These are phyloP conservation scores for Colletotrichum destructivum DNA, from an alignment of 2,329 filamentous ascomycete species.

Conservation along the genomic window DNA sequence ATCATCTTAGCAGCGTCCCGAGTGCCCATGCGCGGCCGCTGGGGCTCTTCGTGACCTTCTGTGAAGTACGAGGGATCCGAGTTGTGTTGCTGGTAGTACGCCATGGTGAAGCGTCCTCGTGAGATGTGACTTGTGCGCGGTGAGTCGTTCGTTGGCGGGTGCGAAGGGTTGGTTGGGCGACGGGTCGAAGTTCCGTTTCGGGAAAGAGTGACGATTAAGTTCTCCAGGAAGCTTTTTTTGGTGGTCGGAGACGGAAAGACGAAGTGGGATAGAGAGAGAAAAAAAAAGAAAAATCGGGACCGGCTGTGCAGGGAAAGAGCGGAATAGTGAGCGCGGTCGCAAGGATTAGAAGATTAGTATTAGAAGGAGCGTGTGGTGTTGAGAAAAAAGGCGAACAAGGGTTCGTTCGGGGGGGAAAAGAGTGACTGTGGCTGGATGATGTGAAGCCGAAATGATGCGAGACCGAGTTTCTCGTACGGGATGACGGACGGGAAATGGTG, in stretches of 20 bases:
- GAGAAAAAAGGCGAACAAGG: constrained; percentile 39
- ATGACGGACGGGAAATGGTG: constrained; percentile 53
- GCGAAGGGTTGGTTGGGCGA: constrained; percentile 42
- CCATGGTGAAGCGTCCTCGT: constrained; percentile 57
- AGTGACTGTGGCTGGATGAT: constrained; percentile 70
- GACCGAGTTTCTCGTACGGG: constrained; percentile 49
- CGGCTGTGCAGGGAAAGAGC: constrained; percentile 38
- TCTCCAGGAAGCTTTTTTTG: constrained; percentile 45
- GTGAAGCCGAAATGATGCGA: constrained; percentile 62
- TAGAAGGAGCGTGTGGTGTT: constrained; percentile 45
- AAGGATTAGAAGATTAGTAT: constrained; percentile 46
- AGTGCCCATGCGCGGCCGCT: constrained; percentile 72
- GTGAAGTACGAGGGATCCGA: constrained; percentile 68
- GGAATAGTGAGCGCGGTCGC: constrained; percentile 39
- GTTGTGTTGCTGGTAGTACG: constrained; percentile 55
- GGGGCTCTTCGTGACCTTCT: constrained; percentile 67
- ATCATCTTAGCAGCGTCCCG: constrained; percentile 85
- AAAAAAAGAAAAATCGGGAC: constrained; percentile 24
- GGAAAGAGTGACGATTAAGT: constrained; percentile 58
- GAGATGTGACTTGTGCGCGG: constrained; percentile 31
- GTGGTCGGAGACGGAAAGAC: constrained; percentile 36
- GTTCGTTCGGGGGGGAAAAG: constrained; percentile 59
- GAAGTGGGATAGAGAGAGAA: constrained; percentile 17
- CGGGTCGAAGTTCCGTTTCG: constrained; percentile 53
- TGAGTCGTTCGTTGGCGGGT: constrained; percentile 51